A percentile compares a stretch with the other conserved stretches of the same genome.
These are phyloP conservation scores for Metarhizium humberi DNA, from an alignment of 2,329 filamentous ascomycete genomes.

Conservation along the genomic window DNA sequence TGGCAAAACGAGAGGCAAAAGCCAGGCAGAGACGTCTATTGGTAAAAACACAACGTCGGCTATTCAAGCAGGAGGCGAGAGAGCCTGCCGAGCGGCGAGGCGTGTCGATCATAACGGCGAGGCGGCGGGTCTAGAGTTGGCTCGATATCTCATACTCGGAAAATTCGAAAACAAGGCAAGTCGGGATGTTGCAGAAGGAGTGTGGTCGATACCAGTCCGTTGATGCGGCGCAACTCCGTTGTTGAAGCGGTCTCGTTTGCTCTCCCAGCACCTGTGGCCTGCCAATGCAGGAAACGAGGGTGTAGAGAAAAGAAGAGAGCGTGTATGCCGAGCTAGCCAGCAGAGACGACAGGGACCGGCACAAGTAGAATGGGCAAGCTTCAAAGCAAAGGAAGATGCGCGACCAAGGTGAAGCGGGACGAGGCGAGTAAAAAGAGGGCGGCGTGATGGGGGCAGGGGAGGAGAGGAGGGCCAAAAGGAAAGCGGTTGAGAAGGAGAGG, in stretches of 20 bases:
- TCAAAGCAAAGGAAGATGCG: background rate
- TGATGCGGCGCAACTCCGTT: background rate
- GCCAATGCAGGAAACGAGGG: background rate
- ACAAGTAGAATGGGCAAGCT: too few relatives aligned
- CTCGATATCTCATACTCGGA: slow-evolving; percentile 1
- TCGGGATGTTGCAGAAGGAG: background rate
- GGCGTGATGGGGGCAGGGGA: too few relatives aligned
- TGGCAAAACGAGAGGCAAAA: slow-evolving; percentile 15
- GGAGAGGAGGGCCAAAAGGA: too few relatives aligned
- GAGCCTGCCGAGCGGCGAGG: slow-evolving; percentile 1
- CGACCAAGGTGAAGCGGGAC: too few relatives aligned
- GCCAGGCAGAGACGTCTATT: slow-evolving; percentile 8
- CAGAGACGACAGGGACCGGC: background rate
- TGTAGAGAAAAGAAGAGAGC: background rate
- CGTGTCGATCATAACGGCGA: slow-evolving; percentile 1
- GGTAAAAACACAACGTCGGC: slow-evolving; percentile 1
- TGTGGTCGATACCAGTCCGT: background rate
- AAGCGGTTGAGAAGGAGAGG: too few relatives aligned
- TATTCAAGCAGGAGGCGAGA: background rate
- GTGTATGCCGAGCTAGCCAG: background rate
- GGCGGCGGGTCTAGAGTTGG: background rate
- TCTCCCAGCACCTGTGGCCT: background rate
- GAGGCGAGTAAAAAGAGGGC: too few relatives aligned
- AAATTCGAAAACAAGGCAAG: background rate
- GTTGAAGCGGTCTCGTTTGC: background rate